These are phyloP conservation scores for Phytophthora europaea DNA, from an alignment of 352 stramenopile species.

Conservation along the genomic window DNA sequence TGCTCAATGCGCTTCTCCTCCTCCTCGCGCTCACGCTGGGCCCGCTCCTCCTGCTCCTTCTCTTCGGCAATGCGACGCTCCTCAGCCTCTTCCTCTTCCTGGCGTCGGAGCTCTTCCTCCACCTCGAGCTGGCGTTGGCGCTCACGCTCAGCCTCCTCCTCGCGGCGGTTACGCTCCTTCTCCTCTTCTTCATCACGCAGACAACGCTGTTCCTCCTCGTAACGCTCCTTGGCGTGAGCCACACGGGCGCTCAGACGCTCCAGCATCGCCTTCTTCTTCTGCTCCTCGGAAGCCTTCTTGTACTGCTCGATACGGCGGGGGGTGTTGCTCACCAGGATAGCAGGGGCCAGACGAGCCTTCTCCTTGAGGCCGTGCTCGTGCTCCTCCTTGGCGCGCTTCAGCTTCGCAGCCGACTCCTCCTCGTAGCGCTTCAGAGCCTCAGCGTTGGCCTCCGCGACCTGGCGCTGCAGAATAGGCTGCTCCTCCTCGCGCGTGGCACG, in stretches of 20 bases:
- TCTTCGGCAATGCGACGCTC: conserved; percentile 53
- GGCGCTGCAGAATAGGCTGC: conserved; percentile 91
- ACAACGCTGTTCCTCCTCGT: conserved; percentile 74
- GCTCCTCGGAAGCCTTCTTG: conserved; percentile 84
- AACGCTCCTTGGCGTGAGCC: conserved; percentile 68
- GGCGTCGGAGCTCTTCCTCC: conserved; percentile 69
- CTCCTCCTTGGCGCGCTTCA: conserved; percentile 84
- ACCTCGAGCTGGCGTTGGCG: conserved; percentile 69
- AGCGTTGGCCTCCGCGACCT: conserved; percentile 83
- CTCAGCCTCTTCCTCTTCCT: conserved; percentile 72
- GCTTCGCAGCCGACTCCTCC: conserved; percentile 87
- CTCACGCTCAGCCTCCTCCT: conserved; percentile 71
- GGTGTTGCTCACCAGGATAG: conserved; percentile 82
- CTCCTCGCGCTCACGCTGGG: conserved; percentile 43
- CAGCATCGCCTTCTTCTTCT: conserved; percentile 89
- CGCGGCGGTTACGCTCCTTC: conserved; percentile 58
- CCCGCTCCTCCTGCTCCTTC: conserved; percentile 47
- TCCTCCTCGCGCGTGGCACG: conserved; percentile 97
- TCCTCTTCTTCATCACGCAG: conserved; percentile 76
- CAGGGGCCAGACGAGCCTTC: conserved; percentile 75
- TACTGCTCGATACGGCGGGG: conserved; percentile 86
- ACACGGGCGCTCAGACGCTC: conserved; percentile 75
- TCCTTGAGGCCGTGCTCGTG: conserved; percentile 93
- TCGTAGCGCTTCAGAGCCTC: conserved; percentile 68
- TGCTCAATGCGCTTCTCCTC: conserved; percentile 53